Evolutionary conservation across 352 stramenopile genomes (phyloP).

Genomic region (Phytophthora boehmeriae): DNA sequence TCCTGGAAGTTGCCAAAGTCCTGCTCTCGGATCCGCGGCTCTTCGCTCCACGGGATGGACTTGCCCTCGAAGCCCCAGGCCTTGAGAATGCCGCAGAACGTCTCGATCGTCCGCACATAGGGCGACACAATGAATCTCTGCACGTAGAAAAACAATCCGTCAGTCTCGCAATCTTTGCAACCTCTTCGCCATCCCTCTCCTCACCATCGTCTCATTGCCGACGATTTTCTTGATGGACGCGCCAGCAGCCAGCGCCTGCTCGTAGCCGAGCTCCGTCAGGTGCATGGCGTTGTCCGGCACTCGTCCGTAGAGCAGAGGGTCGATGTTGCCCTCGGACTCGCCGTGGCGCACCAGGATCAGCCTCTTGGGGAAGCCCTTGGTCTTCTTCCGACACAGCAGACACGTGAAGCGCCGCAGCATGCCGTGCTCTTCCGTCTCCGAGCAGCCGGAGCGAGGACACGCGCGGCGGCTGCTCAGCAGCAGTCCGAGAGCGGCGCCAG

Average conservation of each 20-base stretch:
- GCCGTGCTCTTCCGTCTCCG: constrained; percentile 23
- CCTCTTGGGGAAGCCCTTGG: constrained; percentile 62
- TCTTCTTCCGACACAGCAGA: constrained; percentile 47
- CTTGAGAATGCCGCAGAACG: constrained; percentile 82
- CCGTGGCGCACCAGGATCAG: constrained; percentile 88
- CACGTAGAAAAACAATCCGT: constrained; percentile 8
- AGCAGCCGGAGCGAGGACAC: constrained; percentile 17
- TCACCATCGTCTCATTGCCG: constrained; percentile 74
- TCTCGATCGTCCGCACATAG: constrained; percentile 88
- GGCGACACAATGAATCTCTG: constrained; percentile 87
- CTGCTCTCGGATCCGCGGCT: constrained; percentile 89
- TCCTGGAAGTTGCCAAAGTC: constrained; percentile 93
- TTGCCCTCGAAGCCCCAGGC: constrained; percentile 62
- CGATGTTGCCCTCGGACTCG: constrained; percentile 87
- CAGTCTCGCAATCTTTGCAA: background rate
- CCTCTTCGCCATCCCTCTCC: constrained; percentile 7
- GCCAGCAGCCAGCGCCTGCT: constrained; percentile 73
- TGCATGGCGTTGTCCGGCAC: constrained; percentile 88
- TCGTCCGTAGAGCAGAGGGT: constrained; percentile 73
- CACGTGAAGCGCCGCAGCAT: constrained; percentile 41
- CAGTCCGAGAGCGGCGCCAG: constrained; percentile 48
- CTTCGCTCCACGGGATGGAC: constrained; percentile 76
- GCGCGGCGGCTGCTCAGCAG: constrained; percentile 19
- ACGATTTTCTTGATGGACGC: constrained; percentile 79
- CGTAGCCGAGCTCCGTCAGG: constrained; percentile 77